These are phyloP conservation scores for Citrullus mucosospermus DNA, from an alignment of 306 rosid genomes.

Conservation along the genomic window DNA sequence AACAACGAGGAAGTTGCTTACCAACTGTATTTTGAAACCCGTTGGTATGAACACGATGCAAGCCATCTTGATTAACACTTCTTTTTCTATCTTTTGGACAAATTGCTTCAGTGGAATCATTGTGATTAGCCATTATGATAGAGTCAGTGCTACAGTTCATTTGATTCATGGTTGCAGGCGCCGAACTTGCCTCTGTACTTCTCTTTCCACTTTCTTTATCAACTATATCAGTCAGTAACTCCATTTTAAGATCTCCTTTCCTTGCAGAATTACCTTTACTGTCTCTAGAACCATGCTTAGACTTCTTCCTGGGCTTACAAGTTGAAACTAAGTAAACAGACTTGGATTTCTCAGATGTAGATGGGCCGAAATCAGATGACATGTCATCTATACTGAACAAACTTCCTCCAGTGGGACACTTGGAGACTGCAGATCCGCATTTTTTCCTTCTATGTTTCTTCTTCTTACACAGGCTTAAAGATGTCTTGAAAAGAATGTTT, in stretches of 20 bases:
- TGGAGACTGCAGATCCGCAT: slow-evolving; percentile 4
- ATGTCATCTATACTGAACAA: slow-evolving; percentile 12
- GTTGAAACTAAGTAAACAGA: slow-evolving; percentile 7
- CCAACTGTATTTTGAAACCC: slow-evolving; percentile 56
- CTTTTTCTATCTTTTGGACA: slow-evolving; percentile 19
- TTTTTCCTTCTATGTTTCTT: slow-evolving; percentile 46
- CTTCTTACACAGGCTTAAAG: slow-evolving; percentile 31
- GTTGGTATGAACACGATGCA: neutral
- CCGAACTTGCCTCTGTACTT: slow-evolving; percentile 22
- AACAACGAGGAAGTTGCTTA: slow-evolving; percentile 18
- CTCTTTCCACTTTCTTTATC: slow-evolving; percentile 28
- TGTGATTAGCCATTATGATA: slow-evolving; percentile 13
- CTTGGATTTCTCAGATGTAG: slow-evolving; percentile 30
- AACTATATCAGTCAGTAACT: slow-evolving; percentile 13
- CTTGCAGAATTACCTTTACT: slow-evolving; percentile 11
- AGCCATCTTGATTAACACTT: slow-evolving; percentile 5
- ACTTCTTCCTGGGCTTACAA: slow-evolving; percentile 18
- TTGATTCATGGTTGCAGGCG: slow-evolving; percentile 27
- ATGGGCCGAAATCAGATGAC: slow-evolving; percentile 41
- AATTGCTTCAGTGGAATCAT: slow-evolving; percentile 14
- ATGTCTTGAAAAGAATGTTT: slow-evolving; percentile 23
- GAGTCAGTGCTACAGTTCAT: slow-evolving; percentile 16
- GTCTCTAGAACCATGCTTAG: slow-evolving; percentile 16
- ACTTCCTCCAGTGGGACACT: slow-evolving; percentile 14
- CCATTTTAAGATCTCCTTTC: slow-evolving; percentile 7